Evolutionary conservation across 805 yeast genomes (phyloP), one percentile per base, ranked within the genome.

Genomic region (Teunomyces gatunensis): DNA sequence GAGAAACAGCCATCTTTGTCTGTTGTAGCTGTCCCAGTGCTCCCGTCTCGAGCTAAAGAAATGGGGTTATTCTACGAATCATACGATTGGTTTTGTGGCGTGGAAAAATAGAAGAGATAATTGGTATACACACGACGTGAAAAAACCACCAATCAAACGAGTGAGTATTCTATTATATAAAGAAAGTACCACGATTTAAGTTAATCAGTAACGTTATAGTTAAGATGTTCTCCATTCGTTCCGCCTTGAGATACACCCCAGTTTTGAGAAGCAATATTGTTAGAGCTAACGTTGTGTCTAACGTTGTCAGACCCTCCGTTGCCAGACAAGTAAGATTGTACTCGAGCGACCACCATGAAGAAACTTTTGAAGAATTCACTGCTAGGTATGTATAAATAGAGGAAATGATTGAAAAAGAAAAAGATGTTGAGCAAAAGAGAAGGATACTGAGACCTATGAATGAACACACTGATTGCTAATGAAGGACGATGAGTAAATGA

Each of bases 301-400:
- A 33, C 47, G 45, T 32, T 18, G 57, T 54, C 52, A 60, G 61
- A 51, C 53, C 61, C 28, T 50, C 48, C 43, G 49, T 59, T 50
- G 51, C 54, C 44, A 59, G 57, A 35, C 51, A 61, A 50, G 52
- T 69, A 43, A 83, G 97, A 82, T 77, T 77, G 61, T 90, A 87
- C 79, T 86, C 96, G 46, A 25, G 33, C 49, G 84, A 77, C 58
- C 95, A 88, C 67, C 88, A 85, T 57, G 96, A 88, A 68, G 97
- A 90, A 77, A 83, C 96, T 46, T 91, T 88, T 57, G 97, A 90
- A 75, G 97, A 91, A 76, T 90, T 89, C 79, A 89, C 96, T 46
- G 79, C 80, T 53, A 79, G 89, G 85, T 83, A 79, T 54, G 78
- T 60, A 49, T 35, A 30, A 33, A 29, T 13, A 25, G 11, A 25